Conservation (phyloP, 805 yeast genomes). For the Candida incommunis region DNA sequence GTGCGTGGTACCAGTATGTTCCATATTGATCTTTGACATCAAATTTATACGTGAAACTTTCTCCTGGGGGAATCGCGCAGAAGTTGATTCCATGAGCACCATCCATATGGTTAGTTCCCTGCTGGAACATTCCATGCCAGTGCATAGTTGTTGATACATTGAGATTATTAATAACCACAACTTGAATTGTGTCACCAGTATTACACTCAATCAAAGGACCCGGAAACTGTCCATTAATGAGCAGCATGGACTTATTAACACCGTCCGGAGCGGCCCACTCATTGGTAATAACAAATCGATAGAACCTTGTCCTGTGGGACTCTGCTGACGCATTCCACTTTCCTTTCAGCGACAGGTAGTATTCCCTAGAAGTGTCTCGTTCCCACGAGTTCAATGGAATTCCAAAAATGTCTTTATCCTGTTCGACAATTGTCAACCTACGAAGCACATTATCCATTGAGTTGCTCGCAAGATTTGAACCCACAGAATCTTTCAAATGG, state of each 20-base stretch:
- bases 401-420: conserved; percentile 1
- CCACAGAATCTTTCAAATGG: neutral
- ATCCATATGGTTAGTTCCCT: conserved; percentile 33
- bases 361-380: conserved; percentile 16
- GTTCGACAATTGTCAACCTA: too few species aligned
- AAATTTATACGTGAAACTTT: conserved; percentile 28
- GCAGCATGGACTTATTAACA: conserved; percentile 19
- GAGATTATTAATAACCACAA: conserved; percentile 27
- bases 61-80: conserved; percentile 33
- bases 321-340: conserved; percentile 7
- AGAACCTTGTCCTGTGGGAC: conserved; percentile 10
- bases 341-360: conserved; percentile 9
- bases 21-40: conserved; percentile 30
- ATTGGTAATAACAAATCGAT: conserved; percentile 11
- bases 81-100: conserved; percentile 40
- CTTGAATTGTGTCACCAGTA: conserved; percentile 23
- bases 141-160: conserved; percentile 30
- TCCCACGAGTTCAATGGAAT: conserved; percentile 14
- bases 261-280: conserved; percentile 22
- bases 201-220: conserved; percentile 33
- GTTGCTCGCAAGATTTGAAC: neutral
- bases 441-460: neutral
- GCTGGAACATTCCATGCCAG: conserved; percentile 38
- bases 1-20: conserved; percentile 45
- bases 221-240: conserved; percentile 34